phyloP scores from a whole-genome alignment of 495 filamentous ascomycete genomes.

The Jackrogersella multiformis region DNA sequence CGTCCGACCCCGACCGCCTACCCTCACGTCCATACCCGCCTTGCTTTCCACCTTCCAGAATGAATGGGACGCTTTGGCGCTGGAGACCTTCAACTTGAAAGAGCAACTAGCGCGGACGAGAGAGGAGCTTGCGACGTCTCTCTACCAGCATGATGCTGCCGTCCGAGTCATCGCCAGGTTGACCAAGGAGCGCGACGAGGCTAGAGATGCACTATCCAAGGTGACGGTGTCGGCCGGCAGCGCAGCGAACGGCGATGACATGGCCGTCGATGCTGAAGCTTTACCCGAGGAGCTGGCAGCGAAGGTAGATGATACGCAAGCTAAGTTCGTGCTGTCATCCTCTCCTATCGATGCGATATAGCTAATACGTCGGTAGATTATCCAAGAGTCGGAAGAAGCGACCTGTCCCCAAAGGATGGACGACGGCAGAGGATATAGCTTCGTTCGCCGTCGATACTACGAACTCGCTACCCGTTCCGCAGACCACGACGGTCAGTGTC shows the following conservation, averaged over 20 bases:
- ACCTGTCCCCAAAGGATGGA: constrained; percentile 84
- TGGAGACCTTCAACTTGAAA: constrained; percentile 88
- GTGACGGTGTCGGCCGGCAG: constrained; percentile 73
- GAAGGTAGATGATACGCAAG: constrained; percentile 80
- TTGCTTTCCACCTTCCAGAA: constrained; percentile 96
- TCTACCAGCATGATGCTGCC: constrained; percentile 97
- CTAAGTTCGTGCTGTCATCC: constrained; percentile 64
- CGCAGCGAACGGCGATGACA: constrained; percentile 74
- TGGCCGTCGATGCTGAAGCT: constrained; percentile 84
- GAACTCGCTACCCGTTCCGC: constrained; percentile 70
- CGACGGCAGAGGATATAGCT: constrained; percentile 75
- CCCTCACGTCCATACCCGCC: constrained; percentile 96
- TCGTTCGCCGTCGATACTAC: constrained; percentile 70
- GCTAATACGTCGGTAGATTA: constrained; percentile 63
- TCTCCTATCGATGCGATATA: background rate
- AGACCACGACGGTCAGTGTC: constrained; percentile 70
- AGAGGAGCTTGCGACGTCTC: constrained; percentile 89
- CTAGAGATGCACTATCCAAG: constrained; percentile 88
- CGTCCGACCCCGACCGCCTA: constrained; percentile 89
- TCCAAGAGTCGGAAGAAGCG: constrained; percentile 88
- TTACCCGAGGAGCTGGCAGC: constrained; percentile 76
- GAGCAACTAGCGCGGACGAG: constrained; percentile 88
- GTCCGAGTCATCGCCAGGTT: constrained; percentile 90
- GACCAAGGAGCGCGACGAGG: constrained; percentile 89
- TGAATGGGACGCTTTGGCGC: constrained; percentile 93